A percentile compares a stretch with the other conserved stretches of the same genome.
These are phyloP conservation scores for Talaromyces thailandensis DNA, from an alignment of 495 filamentous ascomycete genomes.

Conservation along the genomic window DNA sequence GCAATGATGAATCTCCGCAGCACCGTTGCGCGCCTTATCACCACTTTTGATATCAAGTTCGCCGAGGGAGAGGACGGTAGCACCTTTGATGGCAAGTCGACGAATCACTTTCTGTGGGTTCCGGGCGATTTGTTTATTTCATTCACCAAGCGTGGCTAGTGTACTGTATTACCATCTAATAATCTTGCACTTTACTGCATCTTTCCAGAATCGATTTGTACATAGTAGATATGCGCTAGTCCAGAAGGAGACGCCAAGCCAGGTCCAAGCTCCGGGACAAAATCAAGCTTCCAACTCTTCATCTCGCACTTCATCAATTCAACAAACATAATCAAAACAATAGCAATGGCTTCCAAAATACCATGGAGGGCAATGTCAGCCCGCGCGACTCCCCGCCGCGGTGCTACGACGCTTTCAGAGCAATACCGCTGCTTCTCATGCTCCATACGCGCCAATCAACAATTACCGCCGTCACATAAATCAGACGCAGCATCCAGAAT, in stretches of 20 bases:
- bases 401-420: conserved; percentile 14
- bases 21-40: conserved; percentile 13
- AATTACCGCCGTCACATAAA: conserved; percentile 20
- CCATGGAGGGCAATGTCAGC: conserved; percentile 29
- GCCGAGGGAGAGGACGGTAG: conserved; percentile 10
- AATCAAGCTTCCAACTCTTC: not conserved
- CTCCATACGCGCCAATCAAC: conserved; percentile 30
- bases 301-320: not conserved
- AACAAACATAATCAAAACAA: not conserved
- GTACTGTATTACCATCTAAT: not conserved
- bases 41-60: conserved; percentile 17
- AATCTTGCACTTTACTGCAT: not conserved
- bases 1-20: conserved; percentile 20
- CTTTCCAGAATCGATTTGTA: too few species aligned
- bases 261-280: not conserved
- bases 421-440: conserved; percentile 49
- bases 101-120: conserved; percentile 7
- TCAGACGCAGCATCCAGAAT: conserved; percentile 46
- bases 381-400: conserved; percentile 18
- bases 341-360: conserved; percentile 12
- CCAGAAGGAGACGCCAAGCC: not conserved
- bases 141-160: not conserved
- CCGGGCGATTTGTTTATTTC: conserved; percentile 5
- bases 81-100: conserved; percentile 6
- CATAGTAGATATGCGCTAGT: not conserved